Base-by-base conservation (phyloP, 2,329 filamentous ascomycete species). In the Gyromitra esculenta region DNA sequence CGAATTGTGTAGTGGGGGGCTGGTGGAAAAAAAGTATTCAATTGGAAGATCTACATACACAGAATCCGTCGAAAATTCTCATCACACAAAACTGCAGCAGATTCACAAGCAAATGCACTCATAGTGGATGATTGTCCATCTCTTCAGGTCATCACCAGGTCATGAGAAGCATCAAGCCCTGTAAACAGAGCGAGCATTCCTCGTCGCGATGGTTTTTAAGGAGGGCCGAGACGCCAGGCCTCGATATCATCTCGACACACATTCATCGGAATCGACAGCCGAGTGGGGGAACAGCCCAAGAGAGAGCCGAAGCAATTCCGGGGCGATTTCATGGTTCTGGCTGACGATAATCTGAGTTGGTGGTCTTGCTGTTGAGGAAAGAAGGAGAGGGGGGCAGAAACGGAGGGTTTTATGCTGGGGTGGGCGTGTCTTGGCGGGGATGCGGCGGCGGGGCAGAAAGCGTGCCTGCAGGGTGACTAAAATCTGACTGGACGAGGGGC, bases 171-270 rank as follows among this genome's bases (percentile, higher is more conserved):
- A 85, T 83, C 84, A 84, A 84, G 70, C 69, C 37, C 62, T 45
- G 73, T 56, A 68, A 75, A 71, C 41, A 72, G 62, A 69, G 73
- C 70, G 77, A 79, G 78, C 79, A 86, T 85, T 88, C 88, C 89
- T 93, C 91, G 89, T 89, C 88, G 89, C 88, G 88, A 92, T 91
- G 91, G 91, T 93, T 93, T 93, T 93, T 91, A 86, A 91, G 89
- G 88, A 88, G 90, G 87, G 84, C 83, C 68, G 56, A 71, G 68
- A 74, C 73, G 72, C 77, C 72, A 77, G 79, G 80, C 72, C 72
- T 79, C 82, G 82, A 77, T 82, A 87, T 86, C 82, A 85, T 93
- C 91, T 92, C 85, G 91, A 91, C 91, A 85, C 86, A 88, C 88
- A 69, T 64, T 84, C 87, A 88, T 89, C 89, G 88, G 89, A 91